Percentiles rank a stretch among this genome's conserved stretches.
phyloP scores from a whole-genome alignment of 1,139 yeast genomes.

The Taphrina pruni region DNA sequence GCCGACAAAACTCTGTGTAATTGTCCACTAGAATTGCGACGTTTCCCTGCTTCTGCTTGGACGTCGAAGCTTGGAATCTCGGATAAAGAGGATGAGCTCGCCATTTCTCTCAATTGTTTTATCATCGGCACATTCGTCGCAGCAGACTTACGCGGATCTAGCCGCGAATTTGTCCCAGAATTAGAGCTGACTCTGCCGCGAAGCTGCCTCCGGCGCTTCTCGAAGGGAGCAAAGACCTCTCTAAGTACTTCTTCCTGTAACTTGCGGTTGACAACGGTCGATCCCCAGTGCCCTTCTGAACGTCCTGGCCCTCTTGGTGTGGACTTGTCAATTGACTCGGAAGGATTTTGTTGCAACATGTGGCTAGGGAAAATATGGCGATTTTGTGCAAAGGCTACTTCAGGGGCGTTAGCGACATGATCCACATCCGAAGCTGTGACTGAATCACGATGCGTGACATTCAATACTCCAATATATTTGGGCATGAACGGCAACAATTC shows the following conservation, averaged over 20 bases:
- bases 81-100: slow-evolving; percentile 28
- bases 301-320: background rate
- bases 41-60: background rate
- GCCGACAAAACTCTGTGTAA: slow-evolving; percentile 12
- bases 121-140: background rate
- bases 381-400: slow-evolving; percentile 44
- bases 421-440: slow-evolving; percentile 10
- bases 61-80: background rate
- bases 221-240: slow-evolving; percentile 69
- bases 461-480: slow-evolving; percentile 86
- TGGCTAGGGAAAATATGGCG: slow-evolving; percentile 42
- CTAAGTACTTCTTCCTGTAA: slow-evolving; percentile 69
- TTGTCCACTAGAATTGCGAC: slow-evolving; percentile 36
- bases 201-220: slow-evolving; percentile 25
- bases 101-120: slow-evolving; percentile 13
- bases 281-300: slow-evolving; percentile 56
- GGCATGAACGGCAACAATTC: slow-evolving; percentile 87
- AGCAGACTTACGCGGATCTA: background rate
- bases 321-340: background rate
- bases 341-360: slow-evolving; percentile 30
- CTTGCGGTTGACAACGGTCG: slow-evolving; percentile 68
- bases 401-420: slow-evolving; percentile 33
- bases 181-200: slow-evolving; percentile 1
- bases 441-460: slow-evolving; percentile 72
- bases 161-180: background rate